Percentiles rank a stretch among this genome's conserved stretches.
Conservation (phyloP, 2,329 filamentous ascomycete species). For the Aspergillus japonicus region DNA sequence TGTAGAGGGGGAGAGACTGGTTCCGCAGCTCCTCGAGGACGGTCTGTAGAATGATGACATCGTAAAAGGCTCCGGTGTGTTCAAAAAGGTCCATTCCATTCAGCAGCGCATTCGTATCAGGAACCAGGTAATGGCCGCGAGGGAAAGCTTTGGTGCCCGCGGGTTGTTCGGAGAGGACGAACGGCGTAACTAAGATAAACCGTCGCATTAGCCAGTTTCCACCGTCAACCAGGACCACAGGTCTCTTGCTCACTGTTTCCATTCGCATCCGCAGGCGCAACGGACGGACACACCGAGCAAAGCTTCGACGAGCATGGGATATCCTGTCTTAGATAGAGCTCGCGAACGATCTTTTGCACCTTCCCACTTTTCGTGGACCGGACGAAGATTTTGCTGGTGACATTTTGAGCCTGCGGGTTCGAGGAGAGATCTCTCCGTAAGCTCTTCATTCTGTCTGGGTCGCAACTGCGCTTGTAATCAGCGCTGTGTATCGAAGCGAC, state of each 20-base stretch:
- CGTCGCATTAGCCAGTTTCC: slow-evolving; percentile 22
- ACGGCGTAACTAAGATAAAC: slow-evolving; percentile 63
- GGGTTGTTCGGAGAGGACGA: slow-evolving; percentile 85
- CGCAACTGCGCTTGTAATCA: slow-evolving; percentile 8
- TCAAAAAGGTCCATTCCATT: slow-evolving; percentile 98
- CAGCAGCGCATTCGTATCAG: slow-evolving; percentile 92
- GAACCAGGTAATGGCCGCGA: slow-evolving; percentile 87
- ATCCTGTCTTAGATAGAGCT: slow-evolving; percentile 92
- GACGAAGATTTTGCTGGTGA: slow-evolving; percentile 94
- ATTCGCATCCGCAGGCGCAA: slow-evolving; percentile 74
- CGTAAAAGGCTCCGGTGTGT: slow-evolving; percentile 85
- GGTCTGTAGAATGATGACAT: slow-evolving; percentile 94
- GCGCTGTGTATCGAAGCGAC: slow-evolving; percentile 5
- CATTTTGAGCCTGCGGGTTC: slow-evolving; percentile 63
- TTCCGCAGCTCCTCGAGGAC: slow-evolving; percentile 96
- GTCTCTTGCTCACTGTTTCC: slow-evolving; percentile 60
- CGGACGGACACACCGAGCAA: slow-evolving; percentile 71
- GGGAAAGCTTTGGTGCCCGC: slow-evolving; percentile 79
- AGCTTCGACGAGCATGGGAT: slow-evolving; percentile 95
- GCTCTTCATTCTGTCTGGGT: slow-evolving; percentile 55
- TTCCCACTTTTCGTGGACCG: slow-evolving; percentile 93
- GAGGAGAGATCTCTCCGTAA: slow-evolving; percentile 57
- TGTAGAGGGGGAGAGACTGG: slow-evolving; percentile 89
- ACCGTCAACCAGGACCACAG: background rate
- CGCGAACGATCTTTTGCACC: slow-evolving; percentile 97